Percentiles rank a stretch among this genome's conserved stretches.
These are phyloP conservation scores for Keithomyces neogunnii DNA, from an alignment of 2,329 filamentous ascomycete genomes.

Conservation along the genomic window DNA sequence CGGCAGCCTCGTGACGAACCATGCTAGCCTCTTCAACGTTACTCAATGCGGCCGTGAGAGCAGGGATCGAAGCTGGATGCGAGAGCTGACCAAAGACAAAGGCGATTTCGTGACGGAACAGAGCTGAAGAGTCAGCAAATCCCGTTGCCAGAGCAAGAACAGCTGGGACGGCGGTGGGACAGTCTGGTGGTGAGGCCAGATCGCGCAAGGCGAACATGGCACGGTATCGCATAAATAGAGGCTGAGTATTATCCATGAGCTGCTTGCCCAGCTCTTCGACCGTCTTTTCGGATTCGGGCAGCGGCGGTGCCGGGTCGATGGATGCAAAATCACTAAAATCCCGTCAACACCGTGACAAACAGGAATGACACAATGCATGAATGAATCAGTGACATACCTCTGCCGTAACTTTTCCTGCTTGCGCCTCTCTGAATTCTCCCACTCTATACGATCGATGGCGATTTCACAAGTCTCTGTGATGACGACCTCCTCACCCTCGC, in stretches of 20 bases:
- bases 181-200: conserved; percentile 84
- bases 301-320: conserved; percentile 87
- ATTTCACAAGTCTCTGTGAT: conserved; percentile 97
- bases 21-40: conserved; percentile 81
- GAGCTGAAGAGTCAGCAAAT: conserved; percentile 74
- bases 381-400: conserved; percentile 49
- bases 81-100: conserved; percentile 97
- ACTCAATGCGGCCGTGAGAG: conserved; percentile 69
- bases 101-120: conserved; percentile 96
- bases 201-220: conserved; percentile 98
- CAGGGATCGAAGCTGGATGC: conserved; percentile 93
- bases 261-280: conserved; percentile 68
- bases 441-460: conserved; percentile 86
- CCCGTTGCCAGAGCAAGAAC: conserved; percentile 79
- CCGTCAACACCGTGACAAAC: not conserved
- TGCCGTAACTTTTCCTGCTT: conserved; percentile 70
- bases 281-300: conserved; percentile 60
- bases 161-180: conserved; percentile 82
- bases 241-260: conserved; percentile 68
- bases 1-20: conserved; percentile 95
- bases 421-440: conserved; percentile 71
- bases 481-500: conserved; percentile 65
- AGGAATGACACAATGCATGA: conserved; percentile 1
- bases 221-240: conserved; percentile 87
- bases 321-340: conserved; percentile 77